Evolutionary conservation across 768 basidiomycete species (phyloP), one percentile per base, ranked within the genome.

Genomic region (Terana coerulea): DNA sequence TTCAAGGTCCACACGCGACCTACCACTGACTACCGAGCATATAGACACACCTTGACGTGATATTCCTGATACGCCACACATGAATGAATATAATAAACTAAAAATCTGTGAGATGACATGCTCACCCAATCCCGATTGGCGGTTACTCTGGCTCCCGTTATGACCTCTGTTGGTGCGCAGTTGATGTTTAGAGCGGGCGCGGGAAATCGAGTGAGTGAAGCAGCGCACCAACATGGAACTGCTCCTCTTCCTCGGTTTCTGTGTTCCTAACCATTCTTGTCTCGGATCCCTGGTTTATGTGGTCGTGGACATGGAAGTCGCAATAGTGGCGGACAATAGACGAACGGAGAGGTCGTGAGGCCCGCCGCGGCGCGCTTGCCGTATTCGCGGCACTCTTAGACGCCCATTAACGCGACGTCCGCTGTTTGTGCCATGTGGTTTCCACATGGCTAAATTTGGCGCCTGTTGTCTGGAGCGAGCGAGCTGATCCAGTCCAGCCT

Each of bases 41-140:
- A 12, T 42, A 9, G 21, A 14, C 21, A 53, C 53, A 86, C 87
- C 74, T 88, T 88, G 34, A 88, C 86, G 47, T 60, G 62, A 58
- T 88, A 89, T 67, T 86, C 79, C 87, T 83, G 39, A 28, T 52
- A 35, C 28, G n/a, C n/a, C n/a, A n/a, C n/a, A n/a, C n/a, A n/a
- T n/a, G n/a, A n/a, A n/a, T n/a, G n/a, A n/a, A n/a, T n/a, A n/a
- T n/a, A n/a, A n/a, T n/a, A n/a, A n/a, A n/a, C n/a, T n/a, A n/a
- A n/a, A n/a, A n/a, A n/a, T n/a, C n/a, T 9, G 35, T 24, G 30
- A 35, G 25, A 44, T n/a, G 15, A 35, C 14, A 31, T 17, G 64
- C 78, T 54, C 57, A 80, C 84, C 83, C 81, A 86, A 64, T 70
- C 70, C 7, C 70, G 68, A 3, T 73, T 69, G 0, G 71, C 68